A percentile compares a stretch with the other conserved stretches of the same genome.
Evolutionary conservation across 768 basidiomycete genomes (phyloP).

Genomic region (Suillus brevipes): DNA sequence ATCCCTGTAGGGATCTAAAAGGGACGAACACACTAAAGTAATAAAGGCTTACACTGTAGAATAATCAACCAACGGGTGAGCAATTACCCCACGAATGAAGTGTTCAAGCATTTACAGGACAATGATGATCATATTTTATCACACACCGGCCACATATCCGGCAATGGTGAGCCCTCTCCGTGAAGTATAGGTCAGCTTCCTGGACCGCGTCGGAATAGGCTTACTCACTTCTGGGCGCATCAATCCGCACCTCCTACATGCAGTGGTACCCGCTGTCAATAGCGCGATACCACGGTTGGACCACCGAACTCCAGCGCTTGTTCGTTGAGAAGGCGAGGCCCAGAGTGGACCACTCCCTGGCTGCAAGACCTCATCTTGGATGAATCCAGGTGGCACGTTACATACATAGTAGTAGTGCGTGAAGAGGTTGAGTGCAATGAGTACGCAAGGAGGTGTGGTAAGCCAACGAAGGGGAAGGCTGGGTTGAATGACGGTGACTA

Average conservation of each 20-base stretch:
- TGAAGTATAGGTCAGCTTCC: conserved; percentile 17
- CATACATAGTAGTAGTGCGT: conserved; percentile 86
- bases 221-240: conserved; percentile 74
- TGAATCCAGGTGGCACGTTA: conserved; percentile 77
- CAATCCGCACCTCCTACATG: conserved; percentile 68
- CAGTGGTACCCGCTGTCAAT: conserved; percentile 54
- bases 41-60: conserved; percentile 40
- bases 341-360: conserved; percentile 50
- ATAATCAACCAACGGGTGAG: conserved; percentile 7
- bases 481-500: conserved; percentile 81
- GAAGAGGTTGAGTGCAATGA: conserved; percentile 76
- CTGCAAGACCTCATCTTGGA: conserved; percentile 53
- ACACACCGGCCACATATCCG: conserved; percentile 88
- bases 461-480: conserved; percentile 58
- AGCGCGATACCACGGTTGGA: conserved; percentile 45
- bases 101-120: conserved; percentile 61
- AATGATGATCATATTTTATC: conserved; percentile 89
- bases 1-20: conserved; percentile 60
- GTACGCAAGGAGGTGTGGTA: conserved; percentile 64
- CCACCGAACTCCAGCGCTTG: conserved; percentile 49
- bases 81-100: conserved; percentile 4
- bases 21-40: neutral
- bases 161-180: conserved; percentile 90
- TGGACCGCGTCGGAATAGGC: neutral
- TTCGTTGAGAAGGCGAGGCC: conserved; percentile 42